Conservation (phyloP, 2,329 filamentous ascomycete species). For the Daldinia eschscholtzii region DNA sequence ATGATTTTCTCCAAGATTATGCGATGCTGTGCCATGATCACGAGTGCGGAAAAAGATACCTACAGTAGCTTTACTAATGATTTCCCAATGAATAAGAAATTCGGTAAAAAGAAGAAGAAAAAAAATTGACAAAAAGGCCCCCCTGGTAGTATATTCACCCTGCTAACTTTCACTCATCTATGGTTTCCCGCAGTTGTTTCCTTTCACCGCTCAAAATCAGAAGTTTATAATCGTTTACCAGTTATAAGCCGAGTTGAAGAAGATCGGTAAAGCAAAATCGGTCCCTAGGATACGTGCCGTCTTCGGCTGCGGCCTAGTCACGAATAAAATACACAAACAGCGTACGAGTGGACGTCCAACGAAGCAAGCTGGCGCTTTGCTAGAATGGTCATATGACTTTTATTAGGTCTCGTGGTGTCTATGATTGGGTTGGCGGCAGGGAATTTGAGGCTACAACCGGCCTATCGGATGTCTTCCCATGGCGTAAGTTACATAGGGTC, state of each 20-base stretch:
- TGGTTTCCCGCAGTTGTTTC: not conserved
- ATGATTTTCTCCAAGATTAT: not conserved
- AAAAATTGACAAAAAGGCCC: not conserved
- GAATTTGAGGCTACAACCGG: conserved; percentile 14
- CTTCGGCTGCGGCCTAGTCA: conserved; percentile 19
- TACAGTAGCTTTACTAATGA: conserved; percentile 18
- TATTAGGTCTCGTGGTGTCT: conserved; percentile 28
- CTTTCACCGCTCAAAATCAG: conserved; percentile 32
- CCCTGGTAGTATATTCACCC: not conserved
- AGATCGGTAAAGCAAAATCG: conserved; percentile 14
- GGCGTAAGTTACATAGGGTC: conserved; percentile 21
- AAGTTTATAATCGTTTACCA: not conserved
- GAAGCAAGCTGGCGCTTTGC: conserved; percentile 4
- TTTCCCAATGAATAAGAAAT: conserved; percentile 18
- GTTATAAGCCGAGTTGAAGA: conserved; percentile 10
- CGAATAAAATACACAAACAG: conserved; percentile 17
- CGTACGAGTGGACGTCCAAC: conserved; percentile 13
- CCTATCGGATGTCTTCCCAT: conserved; percentile 41
- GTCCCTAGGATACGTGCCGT: conserved; percentile 9
- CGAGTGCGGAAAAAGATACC: not conserved
- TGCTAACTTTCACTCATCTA: conserved; percentile 10
- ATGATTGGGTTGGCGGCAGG: conserved; percentile 13
- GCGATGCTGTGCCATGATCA: conserved; percentile 14
- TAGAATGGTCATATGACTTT: conserved; percentile 32
- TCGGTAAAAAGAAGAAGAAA: too few species aligned